Percentiles rank a stretch among this genome's conserved stretches.
phyloP scores from a whole-genome alignment of 805 yeast genomes.

The Candida tammaniensis region DNA sequence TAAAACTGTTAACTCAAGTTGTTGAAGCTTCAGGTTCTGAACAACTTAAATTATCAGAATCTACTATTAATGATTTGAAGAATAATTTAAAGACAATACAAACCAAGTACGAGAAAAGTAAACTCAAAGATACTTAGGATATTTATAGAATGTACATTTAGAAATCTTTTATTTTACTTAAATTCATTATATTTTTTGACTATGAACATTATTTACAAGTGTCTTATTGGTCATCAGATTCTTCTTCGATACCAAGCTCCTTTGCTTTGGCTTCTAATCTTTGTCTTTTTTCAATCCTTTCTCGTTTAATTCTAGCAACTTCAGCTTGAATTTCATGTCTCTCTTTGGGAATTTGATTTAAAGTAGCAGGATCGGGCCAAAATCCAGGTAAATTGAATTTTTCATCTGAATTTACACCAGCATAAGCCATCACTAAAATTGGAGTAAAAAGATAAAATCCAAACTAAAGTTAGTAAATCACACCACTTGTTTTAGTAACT shows the following conservation, averaged over 20 bases:
- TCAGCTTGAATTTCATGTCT: slow-evolving; percentile 90
- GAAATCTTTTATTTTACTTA: not conserved
- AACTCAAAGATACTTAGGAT: not conserved
- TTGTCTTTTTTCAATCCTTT: slow-evolving; percentile 67
- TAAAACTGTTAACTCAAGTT: slow-evolving; percentile 14
- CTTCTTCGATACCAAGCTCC: slow-evolving; percentile 57
- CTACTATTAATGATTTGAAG: slow-evolving; percentile 26
- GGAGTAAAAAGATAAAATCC: slow-evolving; percentile 85
- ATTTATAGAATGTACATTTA: not conserved
- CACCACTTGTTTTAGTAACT: not conserved
- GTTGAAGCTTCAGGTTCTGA: slow-evolving; percentile 19
- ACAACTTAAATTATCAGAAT: slow-evolving; percentile 17
- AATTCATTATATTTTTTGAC: not conserved
- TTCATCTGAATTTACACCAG: slow-evolving; percentile 85
- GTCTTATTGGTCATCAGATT: not conserved
- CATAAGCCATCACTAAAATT: slow-evolving; percentile 87
- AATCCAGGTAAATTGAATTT: slow-evolving; percentile 90
- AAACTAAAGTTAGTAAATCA: slow-evolving; percentile 45
- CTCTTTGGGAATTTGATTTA: slow-evolving; percentile 89
- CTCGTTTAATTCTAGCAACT: slow-evolving; percentile 80
- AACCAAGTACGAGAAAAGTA: slow-evolving; percentile 1
- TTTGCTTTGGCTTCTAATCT: slow-evolving; percentile 69
- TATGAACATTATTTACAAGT: slow-evolving; percentile 1
- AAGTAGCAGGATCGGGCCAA: slow-evolving; percentile 95
- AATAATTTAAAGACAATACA: slow-evolving; percentile 15